phyloP scores from a whole-genome alignment of 2,329 filamentous ascomycete species.

The Cladosporium phlei region DNA sequence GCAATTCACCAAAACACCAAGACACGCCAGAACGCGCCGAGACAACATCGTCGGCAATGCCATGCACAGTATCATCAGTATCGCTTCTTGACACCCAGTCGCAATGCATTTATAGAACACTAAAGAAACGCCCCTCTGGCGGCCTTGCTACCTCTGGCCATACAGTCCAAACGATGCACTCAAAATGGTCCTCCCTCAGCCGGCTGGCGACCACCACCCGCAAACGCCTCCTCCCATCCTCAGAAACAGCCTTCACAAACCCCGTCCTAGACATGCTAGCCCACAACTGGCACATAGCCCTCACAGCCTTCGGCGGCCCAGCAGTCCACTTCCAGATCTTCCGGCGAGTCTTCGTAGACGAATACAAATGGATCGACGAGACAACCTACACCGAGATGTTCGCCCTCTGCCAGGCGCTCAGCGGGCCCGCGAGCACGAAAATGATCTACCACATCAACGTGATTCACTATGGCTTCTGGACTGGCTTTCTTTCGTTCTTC shows the following conservation, averaged over 20 bases:
- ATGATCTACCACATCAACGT: slow-evolving; percentile 53
- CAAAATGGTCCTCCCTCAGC: not conserved
- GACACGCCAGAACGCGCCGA: no score
- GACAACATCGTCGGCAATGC: no score
- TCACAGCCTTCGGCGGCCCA: slow-evolving; percentile 45
- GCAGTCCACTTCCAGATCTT: slow-evolving; percentile 67
- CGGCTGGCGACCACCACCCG: not conserved
- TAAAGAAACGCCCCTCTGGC: no score
- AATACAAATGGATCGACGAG: slow-evolving; percentile 61
- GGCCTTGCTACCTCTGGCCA: no score
- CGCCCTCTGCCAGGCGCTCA: slow-evolving; percentile 62
- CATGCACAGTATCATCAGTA: no score
- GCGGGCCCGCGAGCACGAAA: slow-evolving; percentile 65
- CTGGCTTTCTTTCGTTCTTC: slow-evolving; percentile 56
- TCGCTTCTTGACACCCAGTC: no score
- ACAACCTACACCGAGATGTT: slow-evolving; percentile 68
- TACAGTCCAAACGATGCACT: no score
- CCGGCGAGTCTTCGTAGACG: slow-evolving; percentile 55
- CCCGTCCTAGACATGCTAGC: slow-evolving; percentile 18
- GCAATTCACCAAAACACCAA: no score
- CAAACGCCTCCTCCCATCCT: not conserved
- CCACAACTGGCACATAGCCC: slow-evolving; percentile 21
- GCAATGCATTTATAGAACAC: no score
- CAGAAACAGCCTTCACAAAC: not conserved
- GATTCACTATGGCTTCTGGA: slow-evolving; percentile 56